Base-by-base conservation (phyloP, 2,329 filamentous ascomycete species). In the Cryoendolithus antarcticus region DNA sequence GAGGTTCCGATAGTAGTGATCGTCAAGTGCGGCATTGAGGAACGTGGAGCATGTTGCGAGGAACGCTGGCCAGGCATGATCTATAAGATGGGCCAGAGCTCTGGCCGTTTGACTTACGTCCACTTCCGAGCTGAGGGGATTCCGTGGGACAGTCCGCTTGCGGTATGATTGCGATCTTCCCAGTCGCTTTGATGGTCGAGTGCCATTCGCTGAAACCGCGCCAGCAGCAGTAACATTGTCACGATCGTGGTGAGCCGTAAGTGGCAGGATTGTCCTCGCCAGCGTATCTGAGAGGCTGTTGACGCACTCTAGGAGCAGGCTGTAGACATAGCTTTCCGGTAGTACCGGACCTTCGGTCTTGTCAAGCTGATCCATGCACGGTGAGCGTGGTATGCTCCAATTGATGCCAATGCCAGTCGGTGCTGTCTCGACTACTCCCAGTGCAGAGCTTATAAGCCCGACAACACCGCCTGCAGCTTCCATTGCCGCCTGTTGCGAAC, bases 41-140 rank as follows among this genome's bases (percentile, higher is more conserved):
- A 96, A 98, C 0, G 89, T 95, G 0, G 91, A 98, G 52, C 86
- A 95, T 2, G 86, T 91, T 1, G 91, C 89, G 35, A 98, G 73
- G 30, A 96, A 80, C 9, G 91, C 91, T 34, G 91, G 91, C 91
- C 91, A 98, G 58, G 89, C 96, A 48, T 84, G 74, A 3, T 93
- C 85, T 15, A 98, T 82, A 39, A 98, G 81, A 7, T 73, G 73
- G 8, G 86, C 85, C 51, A 85, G 89, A 2, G 77, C 76, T 52
- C 79, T 75, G 41, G 96, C 77, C 36, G 86, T 81, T 1, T 68
- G 57, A 37, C 78, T 71, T 6, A 86, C 68, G 1, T 82, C 73
- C 53, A 93, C 84, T 44, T 80, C 75, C 6, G 93, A 61, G 1
- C 71, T 70, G 3, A 98, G 65, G 2, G 91, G 91, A 57, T 98